Evolutionary conservation across 2,329 filamentous ascomycete species (phyloP).

Genomic region (Ophiostoma sp.): DNA sequence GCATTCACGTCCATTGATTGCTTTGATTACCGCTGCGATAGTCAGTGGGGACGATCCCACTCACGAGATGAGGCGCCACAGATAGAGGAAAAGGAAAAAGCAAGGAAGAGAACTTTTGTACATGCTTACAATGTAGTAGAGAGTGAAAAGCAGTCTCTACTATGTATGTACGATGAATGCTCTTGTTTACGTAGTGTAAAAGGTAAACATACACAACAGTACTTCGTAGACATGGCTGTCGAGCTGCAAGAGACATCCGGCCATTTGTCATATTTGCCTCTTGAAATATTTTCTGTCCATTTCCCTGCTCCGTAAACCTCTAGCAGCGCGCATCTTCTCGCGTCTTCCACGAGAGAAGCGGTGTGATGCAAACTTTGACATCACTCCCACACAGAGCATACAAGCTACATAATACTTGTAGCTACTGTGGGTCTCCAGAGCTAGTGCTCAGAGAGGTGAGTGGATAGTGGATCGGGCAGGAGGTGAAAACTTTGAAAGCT

Average conservation of each 20-base stretch:
- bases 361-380: constrained; percentile 2
- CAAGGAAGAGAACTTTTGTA: background rate
- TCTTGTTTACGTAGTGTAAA: too few relatives aligned
- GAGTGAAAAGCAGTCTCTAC: background rate
- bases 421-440: constrained; percentile 1
- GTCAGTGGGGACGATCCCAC: constrained; percentile 4
- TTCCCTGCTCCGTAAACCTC: background rate
- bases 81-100: background rate
- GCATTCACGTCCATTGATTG: background rate
- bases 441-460: background rate
- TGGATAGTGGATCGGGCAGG: background rate
- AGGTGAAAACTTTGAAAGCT: constrained; percentile 10
- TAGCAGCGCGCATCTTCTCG: background rate
- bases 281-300: background rate
- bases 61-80: background rate
- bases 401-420: background rate
- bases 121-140: background rate
- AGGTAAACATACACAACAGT: too few relatives aligned
- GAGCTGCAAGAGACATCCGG: background rate
- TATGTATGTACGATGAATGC: too few relatives aligned
- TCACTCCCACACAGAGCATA: background rate
- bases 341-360: constrained; percentile 1
- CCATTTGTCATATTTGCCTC: background rate
- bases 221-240: too few relatives aligned
- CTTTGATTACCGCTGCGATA: background rate